A percentile compares a stretch with the other conserved stretches of the same genome.
These are phyloP conservation scores for Euphrasia confusa DNA, from an alignment of 257 asterid species.

Conservation along the genomic window DNA sequence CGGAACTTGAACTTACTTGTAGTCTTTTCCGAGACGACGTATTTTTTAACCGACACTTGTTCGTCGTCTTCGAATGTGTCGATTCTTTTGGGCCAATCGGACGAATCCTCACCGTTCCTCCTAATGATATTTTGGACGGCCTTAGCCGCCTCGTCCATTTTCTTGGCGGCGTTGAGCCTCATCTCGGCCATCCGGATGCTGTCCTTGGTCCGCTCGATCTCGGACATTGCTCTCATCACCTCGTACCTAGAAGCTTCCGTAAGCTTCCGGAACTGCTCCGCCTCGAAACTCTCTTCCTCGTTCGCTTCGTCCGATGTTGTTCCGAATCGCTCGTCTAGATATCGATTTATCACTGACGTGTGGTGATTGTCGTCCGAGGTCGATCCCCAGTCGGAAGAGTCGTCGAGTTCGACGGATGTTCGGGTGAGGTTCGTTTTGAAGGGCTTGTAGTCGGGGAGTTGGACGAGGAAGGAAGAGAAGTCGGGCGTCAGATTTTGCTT, in stretches of 20 bases:
- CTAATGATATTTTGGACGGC: conserved; percentile 75
- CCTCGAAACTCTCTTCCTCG: conserved; percentile 38
- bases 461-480: conserved; percentile 36
- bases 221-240: conserved; percentile 80
- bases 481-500: conserved; percentile 53
- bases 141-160: conserved; percentile 35
- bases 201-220: conserved; percentile 72
- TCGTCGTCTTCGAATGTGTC: neutral
- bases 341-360: neutral
- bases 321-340: conserved; percentile 2
- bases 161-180: conserved; percentile 85
- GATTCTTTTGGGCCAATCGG: neutral
- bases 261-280: conserved; percentile 81
- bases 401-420: conserved; percentile 65
- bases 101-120: conserved; percentile 6
- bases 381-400: conserved; percentile 19
- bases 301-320: conserved; percentile 20
- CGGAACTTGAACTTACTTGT: neutral
- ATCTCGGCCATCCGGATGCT: conserved; percentile 87
- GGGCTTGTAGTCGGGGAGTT: neutral
- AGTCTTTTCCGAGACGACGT: neutral
- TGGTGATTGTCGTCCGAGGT: conserved; percentile 13
- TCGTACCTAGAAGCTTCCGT: conserved; percentile 85
- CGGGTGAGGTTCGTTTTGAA: conserved; percentile 53
- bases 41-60: neutral